A percentile compares a stretch with the other conserved stretches of the same genome.
phyloP scores from a whole-genome alignment of 768 basidiomycete genomes.

The Lentinula raphanica region DNA sequence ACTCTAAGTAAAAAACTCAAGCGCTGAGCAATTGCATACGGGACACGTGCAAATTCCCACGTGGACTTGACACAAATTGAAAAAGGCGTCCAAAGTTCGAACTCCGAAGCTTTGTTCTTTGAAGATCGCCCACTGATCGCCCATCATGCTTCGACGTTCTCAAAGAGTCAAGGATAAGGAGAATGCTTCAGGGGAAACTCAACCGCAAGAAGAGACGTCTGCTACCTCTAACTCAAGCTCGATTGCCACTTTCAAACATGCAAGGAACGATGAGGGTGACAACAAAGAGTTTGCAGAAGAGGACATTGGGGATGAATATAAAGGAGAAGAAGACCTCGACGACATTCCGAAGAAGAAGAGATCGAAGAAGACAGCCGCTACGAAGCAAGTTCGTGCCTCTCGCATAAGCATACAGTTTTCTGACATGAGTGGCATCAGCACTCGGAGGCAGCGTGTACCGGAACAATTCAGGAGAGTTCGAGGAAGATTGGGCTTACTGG shows the following conservation, averaged over 20 bases:
- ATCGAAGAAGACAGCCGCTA: neutral
- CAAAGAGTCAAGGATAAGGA: neutral
- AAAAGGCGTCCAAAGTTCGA: no score
- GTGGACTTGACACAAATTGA: no score
- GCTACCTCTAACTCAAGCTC: neutral
- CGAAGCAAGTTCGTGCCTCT: neutral
- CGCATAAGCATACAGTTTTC: neutral
- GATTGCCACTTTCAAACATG: neutral
- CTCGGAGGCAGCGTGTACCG: neutral
- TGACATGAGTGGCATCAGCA: neutral
- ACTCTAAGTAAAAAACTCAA: no score
- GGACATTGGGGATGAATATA: no score
- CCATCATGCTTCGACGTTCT: neutral
- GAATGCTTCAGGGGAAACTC: no score
- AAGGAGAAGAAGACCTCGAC: neutral
- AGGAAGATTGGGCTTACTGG: neutral
- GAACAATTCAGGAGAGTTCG: slow-evolving; percentile 1
- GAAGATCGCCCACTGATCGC: no score
- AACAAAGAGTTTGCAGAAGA: no score
- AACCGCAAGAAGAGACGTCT: neutral
- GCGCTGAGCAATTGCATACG: no score
- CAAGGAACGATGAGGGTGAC: neutral
- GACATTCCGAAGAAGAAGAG: neutral
- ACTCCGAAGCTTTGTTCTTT: no score
- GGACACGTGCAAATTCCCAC: no score